phyloP scores from a whole-genome alignment of 371 early-diverging fungal species.

The Coemansia sp. region DNA sequence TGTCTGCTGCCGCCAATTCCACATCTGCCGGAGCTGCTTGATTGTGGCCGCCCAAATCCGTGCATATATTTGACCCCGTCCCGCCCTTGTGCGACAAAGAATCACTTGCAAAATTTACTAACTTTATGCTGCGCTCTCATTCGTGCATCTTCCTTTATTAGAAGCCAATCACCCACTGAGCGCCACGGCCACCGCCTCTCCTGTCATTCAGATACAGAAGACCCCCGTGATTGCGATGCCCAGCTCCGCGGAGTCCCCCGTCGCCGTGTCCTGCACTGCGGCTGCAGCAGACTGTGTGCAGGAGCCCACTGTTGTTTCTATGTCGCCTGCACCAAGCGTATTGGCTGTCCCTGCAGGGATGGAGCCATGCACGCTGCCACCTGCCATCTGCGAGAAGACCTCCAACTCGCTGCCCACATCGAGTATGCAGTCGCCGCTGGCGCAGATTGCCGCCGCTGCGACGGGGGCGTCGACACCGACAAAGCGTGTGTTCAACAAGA shows the following conservation, averaged over 20 bases:
- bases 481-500: constrained; percentile 64
- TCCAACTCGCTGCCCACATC: constrained; percentile 23
- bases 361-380: neutral
- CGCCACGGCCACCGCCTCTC: constrained; percentile 33
- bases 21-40: neutral
- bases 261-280: constrained; percentile 2
- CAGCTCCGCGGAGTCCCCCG: neutral
- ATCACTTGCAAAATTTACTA: constrained; percentile 5
- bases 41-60: constrained; percentile 11
- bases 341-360: neutral
- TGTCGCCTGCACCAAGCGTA: neutral
- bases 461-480: constrained; percentile 34
- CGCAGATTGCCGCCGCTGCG: constrained; percentile 6
- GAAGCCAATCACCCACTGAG: constrained; percentile 41
- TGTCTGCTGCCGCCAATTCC: neutral
- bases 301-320: neutral
- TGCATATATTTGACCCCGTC: constrained; percentile 20
- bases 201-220: constrained; percentile 28
- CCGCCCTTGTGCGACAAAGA: constrained; percentile 13
- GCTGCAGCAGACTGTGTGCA: neutral
- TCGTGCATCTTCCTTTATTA: constrained; percentile 9
- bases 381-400: neutral
- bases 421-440: constrained; percentile 20
- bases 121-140: constrained; percentile 7
- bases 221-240: constrained; percentile 4